Conservation (phyloP, 1,139 yeast genomes). For the Debaryomyces nepalensis region DNA sequence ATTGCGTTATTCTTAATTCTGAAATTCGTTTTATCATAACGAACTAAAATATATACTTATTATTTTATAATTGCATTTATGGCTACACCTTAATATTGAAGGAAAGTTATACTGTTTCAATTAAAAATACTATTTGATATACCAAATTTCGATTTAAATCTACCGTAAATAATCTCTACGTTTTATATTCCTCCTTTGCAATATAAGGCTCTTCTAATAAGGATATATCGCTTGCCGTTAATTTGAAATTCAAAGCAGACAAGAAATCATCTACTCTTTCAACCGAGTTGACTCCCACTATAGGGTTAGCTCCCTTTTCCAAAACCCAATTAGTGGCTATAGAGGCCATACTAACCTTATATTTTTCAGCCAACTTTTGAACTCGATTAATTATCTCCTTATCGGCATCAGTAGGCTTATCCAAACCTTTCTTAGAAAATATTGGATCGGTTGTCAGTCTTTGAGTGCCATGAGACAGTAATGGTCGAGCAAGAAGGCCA, state of each 20-base stretch:
- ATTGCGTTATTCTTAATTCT: no score
- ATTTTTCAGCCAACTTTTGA: slow-evolving; percentile 51
- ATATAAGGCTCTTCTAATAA: slow-evolving; percentile 52
- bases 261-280: slow-evolving; percentile 56
- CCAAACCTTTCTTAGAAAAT: slow-evolving; percentile 7
- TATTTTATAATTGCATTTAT: no score
- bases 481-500: slow-evolving; percentile 16
- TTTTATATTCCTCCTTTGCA: background rate
- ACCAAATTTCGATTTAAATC: no score
- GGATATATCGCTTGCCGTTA: slow-evolving; percentile 46
- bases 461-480: background rate
- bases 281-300: slow-evolving; percentile 53
- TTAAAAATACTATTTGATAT: no score
- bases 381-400: slow-evolving; percentile 51
- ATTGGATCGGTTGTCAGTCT: background rate
- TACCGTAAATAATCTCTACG: no score
- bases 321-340: slow-evolving; percentile 57
- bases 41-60: no score
- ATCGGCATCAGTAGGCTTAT: slow-evolving; percentile 17
- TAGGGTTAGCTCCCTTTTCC: slow-evolving; percentile 51
- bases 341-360: slow-evolving; percentile 50
- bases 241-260: slow-evolving; percentile 41
- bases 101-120: no score
- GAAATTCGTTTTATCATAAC: no score
- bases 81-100: no score